Percentiles rank a stretch among this genome's conserved stretches.
Evolutionary conservation across 768 basidiomycete species (phyloP).

Genomic region (Holtermanniella nyarrowii): DNA sequence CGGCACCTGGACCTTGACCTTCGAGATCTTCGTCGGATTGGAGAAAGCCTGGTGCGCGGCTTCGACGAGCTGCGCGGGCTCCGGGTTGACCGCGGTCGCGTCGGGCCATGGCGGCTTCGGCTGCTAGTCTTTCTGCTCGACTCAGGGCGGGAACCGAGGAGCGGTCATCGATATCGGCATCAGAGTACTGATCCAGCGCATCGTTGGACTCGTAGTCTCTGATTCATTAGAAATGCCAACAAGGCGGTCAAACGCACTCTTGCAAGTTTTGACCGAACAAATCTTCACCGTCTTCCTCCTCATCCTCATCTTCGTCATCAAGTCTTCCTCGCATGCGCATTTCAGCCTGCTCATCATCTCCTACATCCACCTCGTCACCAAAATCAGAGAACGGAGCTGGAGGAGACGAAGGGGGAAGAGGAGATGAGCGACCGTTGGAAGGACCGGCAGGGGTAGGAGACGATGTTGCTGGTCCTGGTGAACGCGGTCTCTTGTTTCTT

Average conservation of each 20-base stretch:
- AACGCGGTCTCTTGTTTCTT: constrained; percentile 33
- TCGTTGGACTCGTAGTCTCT: constrained; percentile 76
- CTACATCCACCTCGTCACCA: constrained; percentile 62
- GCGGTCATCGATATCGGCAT: constrained; percentile 69
- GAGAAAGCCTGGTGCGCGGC: constrained; percentile 76
- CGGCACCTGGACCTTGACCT: constrained; percentile 55
- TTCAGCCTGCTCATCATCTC: constrained; percentile 44
- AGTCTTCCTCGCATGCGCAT: constrained; percentile 30
- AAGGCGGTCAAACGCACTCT: constrained; percentile 50
- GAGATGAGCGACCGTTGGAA: constrained; percentile 31
- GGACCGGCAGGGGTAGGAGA: constrained; percentile 27
- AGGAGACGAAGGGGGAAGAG: constrained; percentile 72
- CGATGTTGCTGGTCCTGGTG: constrained; percentile 4
- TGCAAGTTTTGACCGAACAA: constrained; percentile 69
- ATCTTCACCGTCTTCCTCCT: constrained; percentile 81
- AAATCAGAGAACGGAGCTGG: constrained; percentile 76
- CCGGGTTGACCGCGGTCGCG: constrained; percentile 73
- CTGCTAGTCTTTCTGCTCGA: constrained; percentile 49
- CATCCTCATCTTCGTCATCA: constrained; percentile 50
- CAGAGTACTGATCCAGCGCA: constrained; percentile 74
- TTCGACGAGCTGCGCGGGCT: constrained; percentile 63
- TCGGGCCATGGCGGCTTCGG: constrained; percentile 76
- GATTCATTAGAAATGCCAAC: constrained; percentile 3
- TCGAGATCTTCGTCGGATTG: constrained; percentile 72
- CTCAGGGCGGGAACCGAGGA: constrained; percentile 33